phyloP scores from a whole-genome alignment of 768 basidiomycete genomes.

The Lactarius sanguifluus region DNA sequence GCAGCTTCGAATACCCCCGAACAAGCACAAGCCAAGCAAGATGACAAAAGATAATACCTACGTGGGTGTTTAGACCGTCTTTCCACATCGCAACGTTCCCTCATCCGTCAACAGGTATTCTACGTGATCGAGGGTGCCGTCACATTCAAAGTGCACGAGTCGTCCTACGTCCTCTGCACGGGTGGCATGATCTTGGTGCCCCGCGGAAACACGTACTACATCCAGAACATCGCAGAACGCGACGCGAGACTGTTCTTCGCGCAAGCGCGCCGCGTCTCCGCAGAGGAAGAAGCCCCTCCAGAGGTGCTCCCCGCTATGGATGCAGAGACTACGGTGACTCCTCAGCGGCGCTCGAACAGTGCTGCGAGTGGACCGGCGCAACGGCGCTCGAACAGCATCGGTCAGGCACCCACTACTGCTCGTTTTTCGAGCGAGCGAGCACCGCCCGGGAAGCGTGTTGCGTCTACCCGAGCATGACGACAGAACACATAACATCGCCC shows the following conservation, averaged over 20 bases:
- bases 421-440: conserved; percentile 26
- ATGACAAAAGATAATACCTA: conserved; percentile 92
- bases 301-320: conserved; percentile 27
- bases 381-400: conserved; percentile 24
- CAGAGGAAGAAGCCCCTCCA: conserved; percentile 34
- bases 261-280: conserved; percentile 64
- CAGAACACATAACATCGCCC: too few species aligned
- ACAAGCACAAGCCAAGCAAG: conserved; percentile 82
- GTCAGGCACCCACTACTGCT: conserved; percentile 22
- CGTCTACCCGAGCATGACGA: conserved; percentile 18
- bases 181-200: conserved; percentile 92
- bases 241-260: conserved; percentile 89
- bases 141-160: conserved; percentile 78
- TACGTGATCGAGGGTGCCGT: conserved; percentile 88
- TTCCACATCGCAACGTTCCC: conserved; percentile 21
- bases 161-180: conserved; percentile 70
- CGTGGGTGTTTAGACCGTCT: conserved; percentile 47
- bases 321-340: conserved; percentile 11
- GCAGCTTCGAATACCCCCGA: conserved; percentile 76
- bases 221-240: conserved; percentile 81
- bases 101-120: conserved; percentile 52
- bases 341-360: conserved; percentile 24
- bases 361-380: conserved; percentile 15
- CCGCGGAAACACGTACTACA: conserved; percentile 90
- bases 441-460: conserved; percentile 13